Percentiles rank a stretch among this genome's conserved stretches.
Conservation (phyloP, 257 asterid species). For the Penstemon davidsonii region DNA sequence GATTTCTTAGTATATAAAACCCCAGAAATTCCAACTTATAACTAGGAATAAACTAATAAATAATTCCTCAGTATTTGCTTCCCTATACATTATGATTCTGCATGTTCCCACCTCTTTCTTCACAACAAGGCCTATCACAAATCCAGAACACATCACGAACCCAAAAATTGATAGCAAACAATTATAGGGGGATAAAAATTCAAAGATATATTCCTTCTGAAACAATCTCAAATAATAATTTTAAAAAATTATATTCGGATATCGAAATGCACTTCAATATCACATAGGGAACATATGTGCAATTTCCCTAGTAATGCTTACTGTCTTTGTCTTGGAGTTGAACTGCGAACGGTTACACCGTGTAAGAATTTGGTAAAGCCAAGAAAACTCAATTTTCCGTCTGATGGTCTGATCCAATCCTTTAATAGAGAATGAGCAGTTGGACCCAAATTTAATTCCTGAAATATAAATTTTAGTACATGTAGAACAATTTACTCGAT, state of each 20-base stretch:
- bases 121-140: constrained; percentile 13
- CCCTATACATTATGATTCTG: constrained; percentile 18
- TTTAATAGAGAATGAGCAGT: constrained; percentile 62
- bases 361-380: constrained; percentile 93
- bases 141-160: constrained; percentile 10
- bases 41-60: neutral
- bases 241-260: too few species aligned
- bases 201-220: too few species aligned
- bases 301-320: constrained; percentile 12
- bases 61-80: constrained; percentile 17
- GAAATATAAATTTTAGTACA: constrained; percentile 24
- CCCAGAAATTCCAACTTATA: too few species aligned
- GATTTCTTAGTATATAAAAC: too few species aligned
- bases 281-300: neutral
- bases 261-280: too few species aligned
- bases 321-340: constrained; percentile 63
- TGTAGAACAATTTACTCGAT: too few species aligned
- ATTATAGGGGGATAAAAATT: too few species aligned
- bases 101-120: neutral
- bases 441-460: constrained; percentile 87
- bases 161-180: neutral
- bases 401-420: constrained; percentile 84
- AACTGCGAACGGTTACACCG: constrained; percentile 75
- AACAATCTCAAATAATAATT: too few species aligned
- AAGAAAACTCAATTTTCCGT: constrained; percentile 72